Evolutionary conservation across 371 early-diverging fungal species (phyloP).

Genomic region (Circinella umbellata): DNA sequence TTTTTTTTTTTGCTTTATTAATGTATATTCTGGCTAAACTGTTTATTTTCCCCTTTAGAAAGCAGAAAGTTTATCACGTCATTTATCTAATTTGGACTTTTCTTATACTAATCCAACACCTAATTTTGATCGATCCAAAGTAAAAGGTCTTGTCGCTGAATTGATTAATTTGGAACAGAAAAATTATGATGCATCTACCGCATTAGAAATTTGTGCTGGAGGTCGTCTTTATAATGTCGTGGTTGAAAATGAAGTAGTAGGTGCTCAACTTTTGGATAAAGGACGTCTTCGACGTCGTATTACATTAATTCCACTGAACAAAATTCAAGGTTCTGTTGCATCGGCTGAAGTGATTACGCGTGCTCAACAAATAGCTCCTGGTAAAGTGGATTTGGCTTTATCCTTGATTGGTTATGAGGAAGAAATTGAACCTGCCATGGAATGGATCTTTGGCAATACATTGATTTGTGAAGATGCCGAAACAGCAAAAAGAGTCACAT

Average conservation of each 20-base stretch:
- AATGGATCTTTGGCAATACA: constrained; percentile 95
- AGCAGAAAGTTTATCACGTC: constrained; percentile 51
- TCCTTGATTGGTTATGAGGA: constrained; percentile 82
- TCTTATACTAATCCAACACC: constrained; percentile 74
- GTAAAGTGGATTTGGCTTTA: constrained; percentile 84
- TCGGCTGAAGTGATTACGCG: constrained; percentile 65
- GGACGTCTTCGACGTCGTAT: constrained; percentile 85
- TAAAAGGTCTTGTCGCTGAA: constrained; percentile 93
- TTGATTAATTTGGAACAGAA: constrained; percentile 75
- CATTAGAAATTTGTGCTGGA: constrained; percentile 94
- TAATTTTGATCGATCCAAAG: constrained; percentile 86
- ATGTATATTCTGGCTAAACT: too few relatives aligned
- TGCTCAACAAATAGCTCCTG: constrained; percentile 82
- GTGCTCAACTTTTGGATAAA: constrained; percentile 80
- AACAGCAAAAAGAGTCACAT: constrained; percentile 89
- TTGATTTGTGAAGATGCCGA: constrained; percentile 91
- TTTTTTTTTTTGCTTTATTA: too few relatives aligned
- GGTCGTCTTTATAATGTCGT: constrained; percentile 95
- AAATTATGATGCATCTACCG: constrained; percentile 67
- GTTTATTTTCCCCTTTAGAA: constrained; percentile 32
- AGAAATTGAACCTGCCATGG: constrained; percentile 87
- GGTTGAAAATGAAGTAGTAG: constrained; percentile 91
- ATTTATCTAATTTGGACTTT: constrained; percentile 69
- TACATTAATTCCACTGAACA: constrained; percentile 98
- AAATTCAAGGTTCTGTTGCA: constrained; percentile 76